phyloP scores from a whole-genome alignment of 2,329 filamentous ascomycete genomes.

The Penicillium verrucosum region DNA sequence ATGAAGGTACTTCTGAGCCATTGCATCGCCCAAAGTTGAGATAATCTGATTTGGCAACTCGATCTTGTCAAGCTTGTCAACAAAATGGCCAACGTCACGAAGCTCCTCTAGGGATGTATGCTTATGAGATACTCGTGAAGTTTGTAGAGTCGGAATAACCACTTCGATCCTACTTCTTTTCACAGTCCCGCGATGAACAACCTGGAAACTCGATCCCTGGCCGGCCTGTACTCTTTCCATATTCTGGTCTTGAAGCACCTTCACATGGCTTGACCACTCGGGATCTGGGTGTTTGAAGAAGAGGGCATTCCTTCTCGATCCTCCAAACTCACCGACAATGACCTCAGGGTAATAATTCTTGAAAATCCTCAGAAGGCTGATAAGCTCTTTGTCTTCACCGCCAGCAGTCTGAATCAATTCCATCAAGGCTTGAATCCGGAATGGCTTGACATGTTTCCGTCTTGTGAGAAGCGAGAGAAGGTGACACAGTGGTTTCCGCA shows the following conservation, averaged over 20 bases:
- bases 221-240: conserved; percentile 42
- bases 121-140: conserved; percentile 65
- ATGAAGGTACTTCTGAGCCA: conserved; percentile 72
- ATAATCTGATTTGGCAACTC: conserved; percentile 79
- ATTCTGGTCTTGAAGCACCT: conserved; percentile 62
- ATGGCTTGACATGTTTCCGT: conserved; percentile 78
- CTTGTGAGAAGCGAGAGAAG: conserved; percentile 74
- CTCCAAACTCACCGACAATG: conserved; percentile 67
- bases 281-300: conserved; percentile 64
- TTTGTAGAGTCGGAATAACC: conserved; percentile 67
- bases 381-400: conserved; percentile 70
- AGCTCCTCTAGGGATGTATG: conserved; percentile 68
- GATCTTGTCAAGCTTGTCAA: conserved; percentile 70
- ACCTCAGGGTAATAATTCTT: conserved; percentile 91
- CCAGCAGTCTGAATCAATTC: conserved; percentile 48
- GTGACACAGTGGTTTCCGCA: conserved; percentile 70
- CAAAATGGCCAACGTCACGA: conserved; percentile 66
- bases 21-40: conserved; percentile 69
- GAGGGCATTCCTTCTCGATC: conserved; percentile 33
- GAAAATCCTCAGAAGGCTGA: conserved; percentile 74
- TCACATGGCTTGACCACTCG: conserved; percentile 68
- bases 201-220: conserved; percentile 59
- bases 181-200: conserved; percentile 53
- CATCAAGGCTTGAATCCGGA: conserved; percentile 71
- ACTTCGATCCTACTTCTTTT: conserved; percentile 52